Evolutionary conservation across 1,284 basidiomycete species (phyloP), one percentile per base, ranked within the genome.

Genomic region (Heliocybe sulcata): DNA sequence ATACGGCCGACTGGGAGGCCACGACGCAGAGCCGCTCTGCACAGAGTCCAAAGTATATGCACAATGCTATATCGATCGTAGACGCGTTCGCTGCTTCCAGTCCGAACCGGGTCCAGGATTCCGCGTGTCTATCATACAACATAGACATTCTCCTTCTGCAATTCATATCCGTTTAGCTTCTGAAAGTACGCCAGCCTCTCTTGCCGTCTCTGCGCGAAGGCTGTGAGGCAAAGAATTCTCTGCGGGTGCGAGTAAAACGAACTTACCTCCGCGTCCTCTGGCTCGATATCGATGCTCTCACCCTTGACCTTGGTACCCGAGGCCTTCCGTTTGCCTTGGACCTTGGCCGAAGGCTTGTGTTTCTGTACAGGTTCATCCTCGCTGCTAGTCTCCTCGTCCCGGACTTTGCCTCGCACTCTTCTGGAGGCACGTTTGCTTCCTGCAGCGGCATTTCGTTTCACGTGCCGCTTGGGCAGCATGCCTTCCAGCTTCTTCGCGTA

Each of bases 251-350:
- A 16, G 12, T 42, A 42, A 16, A 42, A 42, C 6, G 38, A 16
- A 20, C 38, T 16, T 3, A 42, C 38, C 38, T 42, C 38, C 38
- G 16, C 12, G 19, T 42, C 8, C 12, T 42, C 38, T 8, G 16
- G 16, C 8, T 42, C 38, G 16, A 58, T 54, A 35, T 59, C 52
- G 9, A 35, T 35, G 16, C 9, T 9, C 38, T 42, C 38, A 20
- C 16, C 16, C 38, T 42, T 42, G 16, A 3, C 16, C n/a, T 42
- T 6, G 16, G 16, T 42, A 6, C 19, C 16, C 16, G 38, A 9
- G 6, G 38, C 38, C 38, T 42, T 42, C 8, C 16, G 38, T 16
- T 42, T 42, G 19, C 38, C 38, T 3, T 16, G 38, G 19, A 16
- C 4, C 38, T 42, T 42, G 38, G 4, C 4, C 12, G 8, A 6